Base-by-base conservation (phyloP, 2,329 filamentous ascomycete species). In the Diaporthe caulivora region DNA sequence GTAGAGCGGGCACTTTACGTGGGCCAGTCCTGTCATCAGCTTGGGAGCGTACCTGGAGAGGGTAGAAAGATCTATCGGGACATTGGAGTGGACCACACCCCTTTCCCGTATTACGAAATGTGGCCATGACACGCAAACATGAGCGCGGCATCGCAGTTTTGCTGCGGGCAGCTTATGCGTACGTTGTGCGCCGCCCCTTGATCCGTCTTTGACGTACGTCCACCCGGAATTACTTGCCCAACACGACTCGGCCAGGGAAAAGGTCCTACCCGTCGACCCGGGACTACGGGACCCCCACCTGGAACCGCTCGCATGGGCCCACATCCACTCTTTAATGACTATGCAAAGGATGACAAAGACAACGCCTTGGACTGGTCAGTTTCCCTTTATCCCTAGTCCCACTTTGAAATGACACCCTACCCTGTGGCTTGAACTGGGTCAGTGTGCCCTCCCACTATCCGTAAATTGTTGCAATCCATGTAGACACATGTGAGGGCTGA, bases 91-190 rank as follows among this genome's bases (percentile, higher is more conserved):
- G 58, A 62, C 24, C 58, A 8, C 40, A 24, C 58, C 58, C 24
- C 31, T 47, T 44, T 15, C 58, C 29, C 37, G 21, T 6, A 62
- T 62, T 62, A 29, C 58, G 40, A 62, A 62, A 13, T 47, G 58
- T 62, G 58, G 58, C 40, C 37, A 44, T 42, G 58, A 62, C 58
- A 62, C 40, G 58, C 44, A 21, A 62, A 62, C 58, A 18, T 31
- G 40, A n/a, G 40, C 40, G 58, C 58, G 58, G 58, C 58, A 24
- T 62, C 42, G 58, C 58, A 37, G 58, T 62, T 44, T 62, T 62
- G 58, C 58, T 47, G 58, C 40, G 58, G 58, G 40, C 58, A 47
- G 58, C 58, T 62, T 62, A 47, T 62, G 58, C 40, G 58, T 62
- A 31, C 58, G 40, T 47, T 62, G 58, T 18, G 58, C 15, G 40